A percentile compares a stretch with the other conserved stretches of the same genome.
Conservation (phyloP, 2,329 filamentous ascomycete species). For the Tolypocladium album region DNA sequence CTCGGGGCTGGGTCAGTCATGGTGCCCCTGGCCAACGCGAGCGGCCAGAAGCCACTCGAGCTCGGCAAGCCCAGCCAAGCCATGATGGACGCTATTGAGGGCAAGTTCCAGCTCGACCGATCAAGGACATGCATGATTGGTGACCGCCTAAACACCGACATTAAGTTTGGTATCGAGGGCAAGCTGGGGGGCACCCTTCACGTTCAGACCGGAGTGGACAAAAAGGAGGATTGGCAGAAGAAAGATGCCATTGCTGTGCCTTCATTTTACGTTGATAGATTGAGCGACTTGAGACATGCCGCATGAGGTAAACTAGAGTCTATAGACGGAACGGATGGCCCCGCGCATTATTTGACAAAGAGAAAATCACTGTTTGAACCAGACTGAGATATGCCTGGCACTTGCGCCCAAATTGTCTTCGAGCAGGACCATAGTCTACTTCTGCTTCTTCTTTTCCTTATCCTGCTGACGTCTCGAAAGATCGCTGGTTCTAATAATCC, state of each 20-base stretch:
- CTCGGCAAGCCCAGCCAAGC: conserved; percentile 94
- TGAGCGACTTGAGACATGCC: conserved; percentile 57
- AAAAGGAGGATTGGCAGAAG: conserved; percentile 72
- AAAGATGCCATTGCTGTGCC: conserved; percentile 60
- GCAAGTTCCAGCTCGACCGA: conserved; percentile 83
- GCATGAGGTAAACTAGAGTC: conserved; percentile 8
- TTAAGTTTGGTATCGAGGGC: conserved; percentile 87
- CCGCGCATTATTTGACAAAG: neutral
- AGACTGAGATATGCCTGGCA: neutral
- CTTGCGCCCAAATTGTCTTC: neutral
- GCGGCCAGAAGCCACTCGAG: conserved; percentile 57
- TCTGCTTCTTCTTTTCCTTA: conserved; percentile 24
- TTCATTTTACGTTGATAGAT: conserved; percentile 70
- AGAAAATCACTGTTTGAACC: neutral
- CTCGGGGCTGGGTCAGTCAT: conserved; percentile 81
- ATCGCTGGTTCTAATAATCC: conserved; percentile 40
- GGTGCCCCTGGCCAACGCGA: conserved; percentile 66
- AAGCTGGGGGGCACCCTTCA: conserved; percentile 83
- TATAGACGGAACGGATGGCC: neutral
- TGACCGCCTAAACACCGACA: conserved; percentile 89
- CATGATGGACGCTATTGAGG: conserved; percentile 99
- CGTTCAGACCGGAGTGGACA: conserved; percentile 81
- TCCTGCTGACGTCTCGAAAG: conserved; percentile 32
- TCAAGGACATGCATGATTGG: conserved; percentile 89
- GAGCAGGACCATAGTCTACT: neutral